A percentile compares a stretch with the other conserved stretches of the same genome.
Evolutionary conservation across 306 rosid species (phyloP).

Genomic region (Neltuma alba): DNA sequence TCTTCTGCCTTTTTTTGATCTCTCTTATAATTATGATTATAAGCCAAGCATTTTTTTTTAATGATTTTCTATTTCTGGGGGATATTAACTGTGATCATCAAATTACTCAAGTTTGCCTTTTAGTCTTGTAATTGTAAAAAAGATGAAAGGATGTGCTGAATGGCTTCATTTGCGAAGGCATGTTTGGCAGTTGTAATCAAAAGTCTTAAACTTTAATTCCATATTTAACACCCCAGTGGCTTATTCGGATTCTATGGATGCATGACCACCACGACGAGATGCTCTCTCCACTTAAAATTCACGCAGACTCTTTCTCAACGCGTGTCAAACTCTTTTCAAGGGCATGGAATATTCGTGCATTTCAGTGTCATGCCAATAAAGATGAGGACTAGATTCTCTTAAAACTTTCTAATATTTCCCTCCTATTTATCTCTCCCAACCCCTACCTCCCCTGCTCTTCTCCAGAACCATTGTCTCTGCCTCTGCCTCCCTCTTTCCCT

Average conservation of each 20-base stretch:
- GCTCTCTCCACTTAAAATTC: conserved; percentile 1
- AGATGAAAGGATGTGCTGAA: not conserved
- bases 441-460: conserved; percentile 2
- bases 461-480: not conserved
- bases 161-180: not conserved
- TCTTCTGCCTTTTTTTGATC: not conserved
- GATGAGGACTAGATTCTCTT: not conserved
- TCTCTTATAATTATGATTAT: not conserved
- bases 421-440: conserved; percentile 28
- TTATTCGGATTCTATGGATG: not conserved
- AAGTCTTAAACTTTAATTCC: not conserved
- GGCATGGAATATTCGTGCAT: conserved; percentile 33
- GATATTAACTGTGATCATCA: not conserved
- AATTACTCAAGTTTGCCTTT: not conserved
- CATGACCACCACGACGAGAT: not conserved
- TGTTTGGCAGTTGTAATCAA: not conserved
- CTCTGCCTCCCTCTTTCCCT: not conserved
- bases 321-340: conserved; percentile 29
- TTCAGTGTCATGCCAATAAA: not conserved
- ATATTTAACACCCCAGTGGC: not conserved
- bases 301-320: not conserved
- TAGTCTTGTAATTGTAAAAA: not conserved
- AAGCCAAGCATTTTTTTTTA: not conserved
- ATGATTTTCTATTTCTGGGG: not conserved
- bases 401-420: not conserved